These are phyloP conservation scores for Aspergillus tanneri DNA, from an alignment of 2,329 filamentous ascomycete genomes.

Conservation along the genomic window DNA sequence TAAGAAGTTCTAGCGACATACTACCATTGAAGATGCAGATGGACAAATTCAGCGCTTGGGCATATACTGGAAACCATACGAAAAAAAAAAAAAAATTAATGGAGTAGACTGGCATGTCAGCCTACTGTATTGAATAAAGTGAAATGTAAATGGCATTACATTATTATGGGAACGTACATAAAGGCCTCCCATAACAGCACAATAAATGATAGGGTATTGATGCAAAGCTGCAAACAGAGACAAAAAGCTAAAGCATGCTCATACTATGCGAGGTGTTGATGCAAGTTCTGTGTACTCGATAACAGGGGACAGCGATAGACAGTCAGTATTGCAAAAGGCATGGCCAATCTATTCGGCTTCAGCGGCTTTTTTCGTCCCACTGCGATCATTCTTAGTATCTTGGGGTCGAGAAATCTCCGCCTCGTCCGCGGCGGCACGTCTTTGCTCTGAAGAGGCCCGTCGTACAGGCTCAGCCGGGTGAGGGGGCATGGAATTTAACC, in stretches of 20 bases:
- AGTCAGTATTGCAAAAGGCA: not conserved
- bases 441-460: conserved; percentile 19
- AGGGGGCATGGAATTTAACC: conserved; percentile 17
- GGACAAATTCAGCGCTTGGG: too few species aligned
- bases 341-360: conserved; percentile 17
- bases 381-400: conserved; percentile 26
- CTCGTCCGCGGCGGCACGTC: conserved; percentile 10
- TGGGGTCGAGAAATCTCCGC: conserved; percentile 12
- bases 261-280: conserved; percentile 17
- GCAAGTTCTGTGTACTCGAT: conserved; percentile 14
- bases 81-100: conserved; percentile 9
- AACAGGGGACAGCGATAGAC: not conserved
- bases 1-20: too few species aligned
- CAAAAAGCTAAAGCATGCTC: conserved; percentile 17
- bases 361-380: conserved; percentile 24
- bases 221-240: conserved; percentile 16
- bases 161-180: conserved; percentile 19
- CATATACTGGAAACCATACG: not conserved
- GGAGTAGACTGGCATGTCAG: conserved; percentile 18
- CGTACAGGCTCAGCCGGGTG: conserved; percentile 20
- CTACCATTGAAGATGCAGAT: too few species aligned
- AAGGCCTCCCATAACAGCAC: conserved; percentile 18
- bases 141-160: conserved; percentile 21
- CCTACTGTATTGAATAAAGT: conserved; percentile 8
- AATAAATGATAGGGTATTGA: conserved; percentile 20